phyloP scores from a whole-genome alignment of 495 filamentous ascomycete species.

The Cercophora newfieldiana region DNA sequence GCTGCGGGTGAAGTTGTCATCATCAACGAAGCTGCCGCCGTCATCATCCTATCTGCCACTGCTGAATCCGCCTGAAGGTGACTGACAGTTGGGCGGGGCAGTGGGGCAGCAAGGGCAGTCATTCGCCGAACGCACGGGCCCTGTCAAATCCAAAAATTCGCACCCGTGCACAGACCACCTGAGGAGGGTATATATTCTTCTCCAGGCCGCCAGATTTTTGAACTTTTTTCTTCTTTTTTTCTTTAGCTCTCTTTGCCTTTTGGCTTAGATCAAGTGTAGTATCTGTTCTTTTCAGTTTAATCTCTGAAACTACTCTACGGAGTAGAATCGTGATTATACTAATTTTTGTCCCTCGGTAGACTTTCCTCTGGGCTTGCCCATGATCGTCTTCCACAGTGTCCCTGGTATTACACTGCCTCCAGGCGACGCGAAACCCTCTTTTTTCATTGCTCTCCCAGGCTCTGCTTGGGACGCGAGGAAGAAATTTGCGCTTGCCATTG shows the following conservation, averaged over 20 bases:
- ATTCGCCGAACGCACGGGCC: neutral
- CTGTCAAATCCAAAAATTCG: neutral
- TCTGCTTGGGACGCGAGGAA: constrained; percentile 63
- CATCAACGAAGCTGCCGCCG: too few species aligned
- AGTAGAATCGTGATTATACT: constrained; percentile 79
- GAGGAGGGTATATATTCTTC: constrained; percentile 11
- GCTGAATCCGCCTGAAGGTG: neutral
- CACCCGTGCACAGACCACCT: constrained; percentile 21
- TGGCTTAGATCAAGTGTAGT: constrained; percentile 99
- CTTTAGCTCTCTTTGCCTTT: constrained; percentile 54
- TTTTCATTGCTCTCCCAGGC: constrained; percentile 56
- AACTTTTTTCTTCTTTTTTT: constrained; percentile 28
- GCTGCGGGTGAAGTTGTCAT: too few species aligned
- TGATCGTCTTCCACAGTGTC: constrained; percentile 70
- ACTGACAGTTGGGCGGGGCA: neutral
- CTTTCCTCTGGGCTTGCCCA: constrained; percentile 71
- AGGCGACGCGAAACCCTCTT: constrained; percentile 68
- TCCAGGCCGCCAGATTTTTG: neutral
- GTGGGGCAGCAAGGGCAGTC: constrained; percentile 1
- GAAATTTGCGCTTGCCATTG: constrained; percentile 29
- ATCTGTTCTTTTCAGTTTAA: constrained; percentile 99
- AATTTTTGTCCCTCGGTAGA: constrained; percentile 60
- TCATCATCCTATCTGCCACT: too few species aligned
- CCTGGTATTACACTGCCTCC: constrained; percentile 85
- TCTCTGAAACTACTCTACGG: constrained; percentile 67